phyloP scores from a whole-genome alignment of 2,329 filamentous ascomycete species.

The Decorospora gaudefroyi region DNA sequence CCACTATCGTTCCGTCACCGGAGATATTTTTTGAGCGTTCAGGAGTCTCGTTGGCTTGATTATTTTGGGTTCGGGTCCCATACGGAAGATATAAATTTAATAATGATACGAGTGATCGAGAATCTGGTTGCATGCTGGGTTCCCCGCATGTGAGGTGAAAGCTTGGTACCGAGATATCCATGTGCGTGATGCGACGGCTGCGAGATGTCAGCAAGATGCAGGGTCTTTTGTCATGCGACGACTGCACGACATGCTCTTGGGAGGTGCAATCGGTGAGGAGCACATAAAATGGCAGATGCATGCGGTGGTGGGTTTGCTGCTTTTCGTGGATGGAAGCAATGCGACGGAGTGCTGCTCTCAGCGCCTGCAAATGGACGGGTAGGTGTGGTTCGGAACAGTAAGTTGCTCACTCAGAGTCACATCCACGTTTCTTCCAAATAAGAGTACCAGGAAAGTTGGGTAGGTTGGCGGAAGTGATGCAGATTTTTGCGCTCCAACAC shows the following conservation, averaged over 20 bases:
- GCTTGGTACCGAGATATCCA: slow-evolving; percentile 1
- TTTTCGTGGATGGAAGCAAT: not conserved
- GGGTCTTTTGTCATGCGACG: not conserved
- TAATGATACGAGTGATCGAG: slow-evolving; percentile 5
- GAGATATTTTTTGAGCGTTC: slow-evolving; percentile 11
- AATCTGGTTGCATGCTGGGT: not conserved
- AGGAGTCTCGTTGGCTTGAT: slow-evolving; percentile 10
- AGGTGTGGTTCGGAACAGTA: too few species aligned
- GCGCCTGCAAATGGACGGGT: too few species aligned
- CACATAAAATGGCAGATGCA: too few species aligned
- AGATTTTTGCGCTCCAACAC: too few species aligned
- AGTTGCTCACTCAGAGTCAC: too few species aligned
- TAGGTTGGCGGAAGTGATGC: too few species aligned
- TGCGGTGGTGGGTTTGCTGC: not conserved
- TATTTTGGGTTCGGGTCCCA: slow-evolving; percentile 3
- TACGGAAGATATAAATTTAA: slow-evolving; percentile 11
- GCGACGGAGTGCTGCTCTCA: not conserved
- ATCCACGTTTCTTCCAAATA: too few species aligned
- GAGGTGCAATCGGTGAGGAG: too few species aligned
- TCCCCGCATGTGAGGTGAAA: not conserved
- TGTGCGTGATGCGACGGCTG: not conserved
- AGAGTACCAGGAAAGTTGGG: too few species aligned
- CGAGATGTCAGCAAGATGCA: not conserved
- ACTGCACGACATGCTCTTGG: slow-evolving; percentile 1
- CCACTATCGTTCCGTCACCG: too few species aligned